phyloP scores from a whole-genome alignment of 1,139 yeast species.

The Yamadazyma membranifaciens region DNA sequence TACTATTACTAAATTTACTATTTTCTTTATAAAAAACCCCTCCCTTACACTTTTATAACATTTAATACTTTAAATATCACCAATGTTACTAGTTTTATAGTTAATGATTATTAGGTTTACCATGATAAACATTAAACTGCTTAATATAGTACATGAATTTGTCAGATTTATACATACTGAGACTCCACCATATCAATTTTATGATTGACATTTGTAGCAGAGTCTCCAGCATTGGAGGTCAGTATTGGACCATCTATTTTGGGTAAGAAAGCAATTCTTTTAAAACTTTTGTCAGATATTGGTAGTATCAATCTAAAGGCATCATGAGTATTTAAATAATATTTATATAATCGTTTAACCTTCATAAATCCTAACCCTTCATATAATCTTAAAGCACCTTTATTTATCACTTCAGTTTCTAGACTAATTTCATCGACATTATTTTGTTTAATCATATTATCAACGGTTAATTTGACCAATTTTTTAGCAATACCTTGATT shows the following conservation, averaged over 20 bases:
- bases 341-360: conserved; percentile 76
- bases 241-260: conserved; percentile 1
- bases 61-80: too few relatives aligned
- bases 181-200: too few relatives aligned
- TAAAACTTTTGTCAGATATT: conserved; percentile 26
- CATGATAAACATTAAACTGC: too few relatives aligned
- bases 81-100: too few relatives aligned
- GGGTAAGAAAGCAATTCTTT: conserved; percentile 33
- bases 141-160: too few relatives aligned
- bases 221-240: too few relatives aligned
- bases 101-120: too few relatives aligned
- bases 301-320: conserved; percentile 74
- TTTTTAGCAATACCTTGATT: conserved; percentile 80
- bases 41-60: too few relatives aligned
- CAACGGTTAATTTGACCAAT: conserved; percentile 62
- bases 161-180: too few relatives aligned
- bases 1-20: too few relatives aligned
- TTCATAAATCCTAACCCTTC: conserved; percentile 86
- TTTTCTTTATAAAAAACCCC: too few relatives aligned
- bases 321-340: conserved; percentile 89
- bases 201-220: too few relatives aligned
- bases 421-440: conserved; percentile 81
- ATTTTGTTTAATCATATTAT: conserved; percentile 57
- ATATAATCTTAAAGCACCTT: conserved; percentile 73
- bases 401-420: conserved; percentile 86